phyloP scores from a whole-genome alignment of 2,329 filamentous ascomycete genomes.

The Hypoxylon sp. region DNA sequence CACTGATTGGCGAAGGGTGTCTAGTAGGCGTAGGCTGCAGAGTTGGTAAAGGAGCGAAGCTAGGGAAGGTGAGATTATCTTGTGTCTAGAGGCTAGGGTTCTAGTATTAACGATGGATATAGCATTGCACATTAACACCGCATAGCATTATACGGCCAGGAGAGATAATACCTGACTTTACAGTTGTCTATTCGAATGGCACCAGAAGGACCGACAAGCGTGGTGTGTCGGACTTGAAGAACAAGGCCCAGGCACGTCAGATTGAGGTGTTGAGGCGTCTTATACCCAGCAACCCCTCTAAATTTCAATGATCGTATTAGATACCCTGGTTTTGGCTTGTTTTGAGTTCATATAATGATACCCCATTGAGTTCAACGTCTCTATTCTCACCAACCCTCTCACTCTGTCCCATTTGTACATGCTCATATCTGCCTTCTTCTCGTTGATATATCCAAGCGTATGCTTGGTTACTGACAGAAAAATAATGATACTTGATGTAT shows the following conservation, averaged over 20 bases:
- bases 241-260: conserved; percentile 75
- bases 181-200: conserved; percentile 78
- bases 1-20: conserved; percentile 72
- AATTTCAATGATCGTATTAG: conserved; percentile 58
- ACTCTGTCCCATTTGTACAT: background rate
- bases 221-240: conserved; percentile 73
- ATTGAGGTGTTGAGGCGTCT: conserved; percentile 76
- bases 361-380: conserved; percentile 11
- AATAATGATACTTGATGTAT: no score
- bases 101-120: conserved; percentile 17
- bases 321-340: conserved; percentile 20
- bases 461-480: no score
- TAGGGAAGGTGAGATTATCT: conserved; percentile 70
- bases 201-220: conserved; percentile 70
- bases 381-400: background rate
- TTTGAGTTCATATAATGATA: conserved; percentile 33
- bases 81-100: background rate
- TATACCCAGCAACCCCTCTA: conserved; percentile 74
- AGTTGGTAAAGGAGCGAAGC: conserved; percentile 71
- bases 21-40: conserved; percentile 71
- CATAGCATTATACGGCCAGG: conserved; percentile 71
- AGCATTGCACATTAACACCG: conserved; percentile 80
- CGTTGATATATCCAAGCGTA: no score
- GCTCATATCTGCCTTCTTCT: background rate
- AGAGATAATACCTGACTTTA: conserved; percentile 74